Evolutionary conservation across 1,139 yeast species (phyloP), one percentile per base, ranked within the genome.

Genomic region (Trichomonascaceae sp.): DNA sequence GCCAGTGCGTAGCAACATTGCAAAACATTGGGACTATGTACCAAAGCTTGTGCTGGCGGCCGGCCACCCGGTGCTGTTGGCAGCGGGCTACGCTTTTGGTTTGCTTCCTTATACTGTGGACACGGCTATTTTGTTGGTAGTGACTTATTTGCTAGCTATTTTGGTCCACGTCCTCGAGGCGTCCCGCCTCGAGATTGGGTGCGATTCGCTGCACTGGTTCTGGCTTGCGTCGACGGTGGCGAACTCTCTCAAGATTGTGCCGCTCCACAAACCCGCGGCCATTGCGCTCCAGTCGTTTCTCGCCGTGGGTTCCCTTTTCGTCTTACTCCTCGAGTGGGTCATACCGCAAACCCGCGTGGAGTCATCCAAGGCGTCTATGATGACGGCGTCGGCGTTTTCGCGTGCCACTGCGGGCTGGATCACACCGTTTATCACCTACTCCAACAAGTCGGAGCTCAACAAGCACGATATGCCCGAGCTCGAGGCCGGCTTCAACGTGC

Each of bases 371-470:
- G 35, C 35, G 3, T 30, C 36, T 23, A 37, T 38, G 44, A 95
- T 3, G 28, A 37, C n/a, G 41, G 84, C 46, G 60, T 62, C 23
- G 87, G 61, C 85, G n/a, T 84, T 84, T 48, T 72, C 87, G 13
- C 69, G 69, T 39, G 63, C 87, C 38, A 71, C 92, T 0, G 81
- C 87, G 52, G 64, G 73, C 28, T 89, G 96, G 95, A 76, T 87
- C 80, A 73, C 82, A 6, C 78, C 75, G 4, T 64, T 89, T 47
- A 80, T 89, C 84, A 69, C 64, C 46, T 70, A 70, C 39, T 96
- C 96, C 16, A 77, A 77, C 46, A 53, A 62, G 13, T 74, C 74
- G 35, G 81, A 59, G 50, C 62, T 89, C 44, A 67, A 73, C n/a
- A 85, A 79, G 50, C 60, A 62, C 3, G 96, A 85, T 54, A 65